phyloP scores from a whole-genome alignment of 208 protist genomes.

The Novymonas esmeraldas region DNA sequence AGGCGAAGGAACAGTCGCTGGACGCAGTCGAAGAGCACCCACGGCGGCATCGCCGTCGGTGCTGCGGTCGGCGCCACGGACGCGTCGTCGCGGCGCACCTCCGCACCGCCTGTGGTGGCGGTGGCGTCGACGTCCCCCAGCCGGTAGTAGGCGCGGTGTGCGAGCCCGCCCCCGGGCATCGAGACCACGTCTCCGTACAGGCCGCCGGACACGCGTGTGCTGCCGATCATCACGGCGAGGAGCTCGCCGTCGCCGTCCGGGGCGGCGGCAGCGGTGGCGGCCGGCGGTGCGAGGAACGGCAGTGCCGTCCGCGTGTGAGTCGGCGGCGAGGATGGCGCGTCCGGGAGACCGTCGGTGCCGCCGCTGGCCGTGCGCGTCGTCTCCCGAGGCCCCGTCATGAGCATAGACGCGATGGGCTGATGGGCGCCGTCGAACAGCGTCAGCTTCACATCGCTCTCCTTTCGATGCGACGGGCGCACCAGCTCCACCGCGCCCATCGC shows the following conservation, averaged over 20 bases:
- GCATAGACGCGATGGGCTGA: slow-evolving; percentile 60
- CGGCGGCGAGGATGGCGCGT: neutral
- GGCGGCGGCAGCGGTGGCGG: neutral
- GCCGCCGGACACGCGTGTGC: slow-evolving; percentile 29
- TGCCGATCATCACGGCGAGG: slow-evolving; percentile 19
- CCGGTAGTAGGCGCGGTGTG: slow-evolving; percentile 42
- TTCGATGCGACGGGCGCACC: slow-evolving; percentile 47
- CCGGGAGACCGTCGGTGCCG: neutral
- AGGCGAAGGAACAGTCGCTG: slow-evolving; percentile 48
- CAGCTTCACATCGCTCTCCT: slow-evolving; percentile 66
- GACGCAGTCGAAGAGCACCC: slow-evolving; percentile 52
- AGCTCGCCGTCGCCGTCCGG: neutral
- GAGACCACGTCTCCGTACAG: slow-evolving; percentile 46
- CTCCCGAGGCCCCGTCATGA: slow-evolving; percentile 52
- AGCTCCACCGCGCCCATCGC: slow-evolving; percentile 80
- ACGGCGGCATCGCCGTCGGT: slow-evolving; percentile 53
- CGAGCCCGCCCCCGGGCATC: slow-evolving; percentile 34
- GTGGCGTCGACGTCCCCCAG: neutral
- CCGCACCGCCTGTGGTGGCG: too few relatives aligned
- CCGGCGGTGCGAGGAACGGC: slow-evolving; percentile 1
- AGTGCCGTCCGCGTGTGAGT: neutral
- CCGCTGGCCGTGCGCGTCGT: neutral
- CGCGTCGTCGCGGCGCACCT: neutral
- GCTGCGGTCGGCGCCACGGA: neutral
- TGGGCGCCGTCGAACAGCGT: slow-evolving; percentile 62